These are phyloP conservation scores for Quercus berberidifolia DNA, from an alignment of 306 rosid genomes.

Conservation along the genomic window DNA sequence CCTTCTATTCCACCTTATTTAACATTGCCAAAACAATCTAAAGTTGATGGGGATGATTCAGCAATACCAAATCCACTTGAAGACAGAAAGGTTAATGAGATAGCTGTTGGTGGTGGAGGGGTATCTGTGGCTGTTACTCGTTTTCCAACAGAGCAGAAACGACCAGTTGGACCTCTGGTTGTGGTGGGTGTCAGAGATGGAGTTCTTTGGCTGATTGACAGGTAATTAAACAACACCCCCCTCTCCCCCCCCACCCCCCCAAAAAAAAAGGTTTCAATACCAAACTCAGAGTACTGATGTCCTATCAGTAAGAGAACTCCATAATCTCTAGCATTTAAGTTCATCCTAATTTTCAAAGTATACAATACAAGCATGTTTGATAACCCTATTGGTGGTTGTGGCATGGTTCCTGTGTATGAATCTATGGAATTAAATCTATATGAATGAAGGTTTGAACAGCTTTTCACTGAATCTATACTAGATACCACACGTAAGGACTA, in stretches of 20 bases:
- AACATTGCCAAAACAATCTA: constrained; percentile 70
- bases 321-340: background rate
- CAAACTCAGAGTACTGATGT: background rate
- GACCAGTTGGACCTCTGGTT: constrained; percentile 90
- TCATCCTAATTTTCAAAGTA: background rate
- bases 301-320: background rate
- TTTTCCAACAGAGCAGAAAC: constrained; percentile 93
- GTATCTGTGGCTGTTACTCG: constrained; percentile 96
- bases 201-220: constrained; percentile 98
- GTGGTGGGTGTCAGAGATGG: constrained; percentile 97
- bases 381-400: background rate
- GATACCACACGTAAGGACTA: background rate
- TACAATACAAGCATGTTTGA: background rate
- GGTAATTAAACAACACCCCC: constrained; percentile 43
- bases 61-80: constrained; percentile 50
- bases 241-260: no score
- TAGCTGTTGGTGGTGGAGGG: constrained; percentile 99
- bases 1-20: constrained; percentile 96
- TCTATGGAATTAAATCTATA: background rate
- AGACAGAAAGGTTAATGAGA: constrained; percentile 76
- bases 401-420: background rate
- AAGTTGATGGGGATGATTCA: constrained; percentile 67
- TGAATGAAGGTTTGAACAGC: background rate
- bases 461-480: background rate
- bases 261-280: background rate